These are phyloP conservation scores for Polytrichum formosum DNA, from an alignment of 225 moss, liverwort and hornwort genomes.

Conservation along the genomic window DNA sequence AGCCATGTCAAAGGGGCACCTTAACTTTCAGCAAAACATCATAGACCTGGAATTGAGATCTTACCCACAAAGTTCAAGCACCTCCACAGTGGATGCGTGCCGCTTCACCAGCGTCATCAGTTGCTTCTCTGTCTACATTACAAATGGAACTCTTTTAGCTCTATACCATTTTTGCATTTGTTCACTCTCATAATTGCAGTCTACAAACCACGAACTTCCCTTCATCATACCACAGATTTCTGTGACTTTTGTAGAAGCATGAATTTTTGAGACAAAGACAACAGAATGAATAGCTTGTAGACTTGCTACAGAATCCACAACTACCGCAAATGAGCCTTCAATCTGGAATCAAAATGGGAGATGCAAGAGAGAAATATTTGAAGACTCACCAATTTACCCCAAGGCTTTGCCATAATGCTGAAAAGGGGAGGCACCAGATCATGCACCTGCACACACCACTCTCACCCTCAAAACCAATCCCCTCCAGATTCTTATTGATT, in stretches of 20 bases:
- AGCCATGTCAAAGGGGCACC: background rate
- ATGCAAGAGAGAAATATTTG: background rate
- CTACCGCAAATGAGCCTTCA: background rate
- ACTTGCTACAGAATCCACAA: background rate
- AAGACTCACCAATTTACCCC: slow-evolving; percentile 68
- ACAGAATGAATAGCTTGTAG: background rate
- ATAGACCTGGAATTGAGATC: slow-evolving; percentile 11
- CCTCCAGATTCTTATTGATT: background rate
- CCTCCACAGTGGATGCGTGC: slow-evolving; percentile 48
- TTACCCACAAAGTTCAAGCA: slow-evolving; percentile 50
- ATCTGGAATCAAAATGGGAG: background rate
- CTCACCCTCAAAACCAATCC: slow-evolving; percentile 10
- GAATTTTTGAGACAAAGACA: background rate
- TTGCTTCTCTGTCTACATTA: slow-evolving; percentile 52
- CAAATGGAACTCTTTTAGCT: slow-evolving; percentile 3
- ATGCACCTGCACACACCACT: slow-evolving; percentile 58
- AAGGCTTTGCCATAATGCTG: slow-evolving; percentile 56
- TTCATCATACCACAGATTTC: background rate
- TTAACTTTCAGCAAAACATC: background rate
- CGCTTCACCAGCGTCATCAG: slow-evolving; percentile 50
- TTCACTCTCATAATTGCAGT: background rate
- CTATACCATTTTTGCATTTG: background rate
- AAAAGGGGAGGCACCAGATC: slow-evolving; percentile 75
- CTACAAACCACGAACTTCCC: too few species aligned
- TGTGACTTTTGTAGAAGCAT: background rate